Evolutionary conservation across 129 eudicot species (phyloP).

Genomic region (carrot (Daucus carota)): DNA sequence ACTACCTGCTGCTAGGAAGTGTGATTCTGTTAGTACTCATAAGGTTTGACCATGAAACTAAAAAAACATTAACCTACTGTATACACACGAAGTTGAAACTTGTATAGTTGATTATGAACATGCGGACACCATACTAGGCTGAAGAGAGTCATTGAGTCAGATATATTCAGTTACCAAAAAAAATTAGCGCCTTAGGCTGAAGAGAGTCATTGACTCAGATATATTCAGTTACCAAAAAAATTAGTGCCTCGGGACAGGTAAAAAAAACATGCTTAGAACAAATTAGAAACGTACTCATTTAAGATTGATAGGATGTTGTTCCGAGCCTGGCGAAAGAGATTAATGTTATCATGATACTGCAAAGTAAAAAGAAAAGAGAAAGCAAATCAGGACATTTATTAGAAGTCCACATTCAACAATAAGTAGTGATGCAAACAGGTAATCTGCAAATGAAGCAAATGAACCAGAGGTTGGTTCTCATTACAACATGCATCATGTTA

Average conservation of each 20-base stretch:
- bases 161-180: not conserved
- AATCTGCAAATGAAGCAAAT: not conserved
- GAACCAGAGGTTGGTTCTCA: not conserved
- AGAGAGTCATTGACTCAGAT: too few relatives aligned
- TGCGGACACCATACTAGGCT: not conserved
- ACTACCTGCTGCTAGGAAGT: not conserved
- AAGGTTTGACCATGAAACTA: not conserved
- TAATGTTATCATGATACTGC: constrained; percentile 13
- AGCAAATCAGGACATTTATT: not conserved
- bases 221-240: not conserved
- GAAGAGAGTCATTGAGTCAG: not conserved
- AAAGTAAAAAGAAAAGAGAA: not conserved
- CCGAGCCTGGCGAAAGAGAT: constrained; percentile 17
- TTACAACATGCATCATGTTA: not conserved
- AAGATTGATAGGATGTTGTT: constrained; percentile 14
- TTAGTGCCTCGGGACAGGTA: not conserved
- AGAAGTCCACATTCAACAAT: not conserved
- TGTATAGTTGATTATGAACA: not conserved
- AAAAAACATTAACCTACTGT: not conserved
- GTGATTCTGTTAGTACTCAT: not conserved
- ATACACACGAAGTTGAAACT: not conserved
- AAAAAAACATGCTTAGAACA: not conserved
- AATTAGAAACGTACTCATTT: constrained; percentile 9
- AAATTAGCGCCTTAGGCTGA: not conserved
- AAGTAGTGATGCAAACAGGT: not conserved